Percentiles rank a stretch among this genome's conserved stretches.
Conservation (phyloP, 1,284 basidiomycete genomes). For the Sanghuangporus sanghuang region DNA sequence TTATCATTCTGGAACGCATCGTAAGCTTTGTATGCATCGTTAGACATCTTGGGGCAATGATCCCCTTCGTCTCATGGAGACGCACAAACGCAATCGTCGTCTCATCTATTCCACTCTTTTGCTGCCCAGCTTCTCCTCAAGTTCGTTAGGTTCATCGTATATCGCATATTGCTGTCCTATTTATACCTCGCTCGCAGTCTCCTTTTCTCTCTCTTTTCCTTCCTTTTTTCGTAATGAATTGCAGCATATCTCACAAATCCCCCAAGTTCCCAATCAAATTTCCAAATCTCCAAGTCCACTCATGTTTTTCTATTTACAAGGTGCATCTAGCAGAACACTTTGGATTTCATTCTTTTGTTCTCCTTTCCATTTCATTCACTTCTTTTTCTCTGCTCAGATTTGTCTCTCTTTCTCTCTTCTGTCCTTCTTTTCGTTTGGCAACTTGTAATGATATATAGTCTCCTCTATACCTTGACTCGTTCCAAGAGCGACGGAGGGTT, state of each 20-base stretch:
- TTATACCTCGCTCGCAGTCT: neutral
- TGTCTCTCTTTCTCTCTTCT: neutral
- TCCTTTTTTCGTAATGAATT: neutral
- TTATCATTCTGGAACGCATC: neutral
- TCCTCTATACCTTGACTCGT: neutral
- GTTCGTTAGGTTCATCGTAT: slow-evolving; percentile 1
- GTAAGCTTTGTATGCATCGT: too few relatives aligned
- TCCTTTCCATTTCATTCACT: neutral
- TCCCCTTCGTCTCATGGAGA: too few relatives aligned
- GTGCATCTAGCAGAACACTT: slow-evolving; percentile 1
- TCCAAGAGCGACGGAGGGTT: neutral
- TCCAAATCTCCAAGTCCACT: neutral
- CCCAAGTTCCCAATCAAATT: neutral
- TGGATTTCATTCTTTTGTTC: neutral
- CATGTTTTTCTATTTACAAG: neutral
- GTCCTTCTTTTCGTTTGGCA: neutral
- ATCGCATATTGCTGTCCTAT: slow-evolving; percentile 1
- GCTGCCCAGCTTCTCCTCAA: slow-evolving; percentile 6
- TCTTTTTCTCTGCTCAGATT: neutral
- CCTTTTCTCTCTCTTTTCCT: slow-evolving; percentile 6
- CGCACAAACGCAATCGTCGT: neutral
- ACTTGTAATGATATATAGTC: neutral
- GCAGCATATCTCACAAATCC: slow-evolving; percentile 4
- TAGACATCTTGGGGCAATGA: too few relatives aligned
- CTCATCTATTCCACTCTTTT: slow-evolving; percentile 16